These are phyloP conservation scores for Leptographium lundbergii DNA, from an alignment of 2,329 filamentous ascomycete genomes.

Conservation along the genomic window DNA sequence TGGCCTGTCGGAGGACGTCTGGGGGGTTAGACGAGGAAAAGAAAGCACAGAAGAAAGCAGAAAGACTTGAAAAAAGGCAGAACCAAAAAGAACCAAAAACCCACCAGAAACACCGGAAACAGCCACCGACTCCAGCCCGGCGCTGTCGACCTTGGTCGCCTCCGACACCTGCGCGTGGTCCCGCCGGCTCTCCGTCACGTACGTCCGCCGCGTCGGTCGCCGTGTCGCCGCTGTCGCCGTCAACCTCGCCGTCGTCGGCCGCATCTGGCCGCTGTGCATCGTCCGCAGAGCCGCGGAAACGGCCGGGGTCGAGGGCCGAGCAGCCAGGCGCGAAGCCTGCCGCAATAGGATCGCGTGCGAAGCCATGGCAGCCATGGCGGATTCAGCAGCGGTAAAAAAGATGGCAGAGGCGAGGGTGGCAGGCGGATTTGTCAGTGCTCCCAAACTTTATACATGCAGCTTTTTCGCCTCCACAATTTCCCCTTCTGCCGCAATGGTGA, in stretches of 20 bases:
- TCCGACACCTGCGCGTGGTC: constrained; percentile 74
- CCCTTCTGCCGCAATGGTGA: no score
- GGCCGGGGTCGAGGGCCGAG: constrained; percentile 20
- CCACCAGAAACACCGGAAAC: constrained; percentile 40
- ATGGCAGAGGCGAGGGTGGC: not conserved
- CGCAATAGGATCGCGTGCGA: constrained; percentile 24
- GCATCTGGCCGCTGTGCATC: constrained; percentile 17
- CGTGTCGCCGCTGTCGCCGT: not conserved
- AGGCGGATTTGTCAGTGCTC: not conserved
- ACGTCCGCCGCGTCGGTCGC: constrained; percentile 35
- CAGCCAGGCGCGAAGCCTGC: constrained; percentile 54
- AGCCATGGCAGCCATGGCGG: constrained; percentile 5
- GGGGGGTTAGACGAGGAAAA: constrained; percentile 4
- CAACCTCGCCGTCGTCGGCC: constrained; percentile 17
- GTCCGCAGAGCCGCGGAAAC: constrained; percentile 22
- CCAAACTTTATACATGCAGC: not conserved
- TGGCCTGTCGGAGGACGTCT: constrained; percentile 82
- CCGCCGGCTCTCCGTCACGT: constrained; percentile 74
- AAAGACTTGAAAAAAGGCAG: not conserved
- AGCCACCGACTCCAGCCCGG: constrained; percentile 77
- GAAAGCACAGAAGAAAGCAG: not conserved
- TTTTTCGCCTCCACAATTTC: not conserved
- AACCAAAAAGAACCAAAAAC: not conserved
- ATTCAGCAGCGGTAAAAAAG: not conserved
- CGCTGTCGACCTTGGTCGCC: constrained; percentile 60